Evolutionary conservation across 495 filamentous ascomycete genomes (phyloP), one percentile per base, ranked within the genome.

Genomic region (Aspergillus taichungensis): DNA sequence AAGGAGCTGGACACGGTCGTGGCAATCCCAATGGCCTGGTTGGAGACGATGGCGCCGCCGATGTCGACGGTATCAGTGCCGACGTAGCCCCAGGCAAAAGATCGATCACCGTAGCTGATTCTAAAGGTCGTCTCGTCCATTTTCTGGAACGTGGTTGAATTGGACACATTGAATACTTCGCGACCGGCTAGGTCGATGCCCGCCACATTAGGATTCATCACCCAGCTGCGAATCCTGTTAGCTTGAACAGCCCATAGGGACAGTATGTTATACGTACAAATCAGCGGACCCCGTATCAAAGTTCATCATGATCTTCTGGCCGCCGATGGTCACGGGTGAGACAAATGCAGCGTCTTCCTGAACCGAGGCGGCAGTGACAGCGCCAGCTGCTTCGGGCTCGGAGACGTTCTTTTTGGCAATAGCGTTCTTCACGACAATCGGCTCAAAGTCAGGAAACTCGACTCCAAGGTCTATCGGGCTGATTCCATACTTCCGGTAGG

Each of bases 201-300:
- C 3, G 77, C 63, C 13, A 89, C 72, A 37, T 71, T 55, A 5
- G 79, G 79, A 70, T 78, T 88, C 67, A 91, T 84, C 29, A 90
- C 77, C 88, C 88, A 94, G 47, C 77, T 79, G 44, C 12, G 37
- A 29, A 18, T 9, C 33, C 30, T 40, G 34, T 40, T 13, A 14
- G 43, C 6, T 13, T 54, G 34, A 55, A 42, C 41, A 10, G 13
- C 12, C 11, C 27, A 33, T 11, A 14, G 3, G n/a, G 28, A 1
- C 37, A 9, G 27, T 30, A 2, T 12, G 11, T 61, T 0, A 68
- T 31, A 77, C 84, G 65, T 79, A 88, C 67, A 94, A 67, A 60
- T 92, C 87, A 11, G 87, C 77, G 5, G 84, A 88, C 42, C 88
- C 88, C 12, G 85, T 86, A 61, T 94, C 88, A 59, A 94, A 87